Conservation (phyloP, 2,329 filamentous ascomycete genomes). For the Geosmithia putterillii region DNA sequence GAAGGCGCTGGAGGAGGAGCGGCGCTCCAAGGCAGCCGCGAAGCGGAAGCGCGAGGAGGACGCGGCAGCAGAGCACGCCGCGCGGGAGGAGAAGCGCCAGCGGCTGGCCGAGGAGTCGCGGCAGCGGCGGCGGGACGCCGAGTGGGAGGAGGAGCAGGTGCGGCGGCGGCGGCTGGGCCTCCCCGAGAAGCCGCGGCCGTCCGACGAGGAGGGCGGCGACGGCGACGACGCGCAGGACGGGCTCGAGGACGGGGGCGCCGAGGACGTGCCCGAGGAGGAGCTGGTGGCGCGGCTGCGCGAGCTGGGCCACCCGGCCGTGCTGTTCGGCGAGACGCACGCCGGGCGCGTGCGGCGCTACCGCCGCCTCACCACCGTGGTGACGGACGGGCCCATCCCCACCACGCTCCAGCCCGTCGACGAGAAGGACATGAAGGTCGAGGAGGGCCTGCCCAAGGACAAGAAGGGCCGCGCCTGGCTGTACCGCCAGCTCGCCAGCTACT, state of each 20-base stretch:
- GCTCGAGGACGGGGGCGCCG: constrained; percentile 27
- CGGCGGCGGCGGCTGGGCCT: constrained; percentile 68
- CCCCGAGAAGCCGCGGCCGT: constrained; percentile 46
- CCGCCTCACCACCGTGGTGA: constrained; percentile 48
- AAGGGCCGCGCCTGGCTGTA: constrained; percentile 61
- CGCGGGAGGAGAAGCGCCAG: constrained; percentile 71
- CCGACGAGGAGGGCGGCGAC: constrained; percentile 22
- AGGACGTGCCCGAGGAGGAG: constrained; percentile 61
- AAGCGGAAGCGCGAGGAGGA: constrained; percentile 91
- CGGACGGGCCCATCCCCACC: constrained; percentile 75
- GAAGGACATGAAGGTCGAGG: constrained; percentile 75
- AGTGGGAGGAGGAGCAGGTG: constrained; percentile 58
- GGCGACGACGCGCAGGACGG: constrained; percentile 21
- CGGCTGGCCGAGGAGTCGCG: constrained; percentile 72
- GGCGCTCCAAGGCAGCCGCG: constrained; percentile 53
- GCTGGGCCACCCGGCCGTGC: constrained; percentile 56
- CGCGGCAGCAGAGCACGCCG: constrained; percentile 53
- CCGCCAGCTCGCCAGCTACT: constrained; percentile 85
- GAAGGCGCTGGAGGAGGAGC: constrained; percentile 57
- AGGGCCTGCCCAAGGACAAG: constrained; percentile 47
- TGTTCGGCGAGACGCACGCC: constrained; percentile 75
- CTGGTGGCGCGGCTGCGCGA: constrained; percentile 55
- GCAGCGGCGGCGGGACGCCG: constrained; percentile 56
- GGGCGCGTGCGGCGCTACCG: constrained; percentile 60
- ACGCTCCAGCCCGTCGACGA: constrained; percentile 69